Evolutionary conservation across 768 basidiomycete genomes (phyloP), one percentile per base, ranked within the genome.

Genomic region (Arthromyces matolae): DNA sequence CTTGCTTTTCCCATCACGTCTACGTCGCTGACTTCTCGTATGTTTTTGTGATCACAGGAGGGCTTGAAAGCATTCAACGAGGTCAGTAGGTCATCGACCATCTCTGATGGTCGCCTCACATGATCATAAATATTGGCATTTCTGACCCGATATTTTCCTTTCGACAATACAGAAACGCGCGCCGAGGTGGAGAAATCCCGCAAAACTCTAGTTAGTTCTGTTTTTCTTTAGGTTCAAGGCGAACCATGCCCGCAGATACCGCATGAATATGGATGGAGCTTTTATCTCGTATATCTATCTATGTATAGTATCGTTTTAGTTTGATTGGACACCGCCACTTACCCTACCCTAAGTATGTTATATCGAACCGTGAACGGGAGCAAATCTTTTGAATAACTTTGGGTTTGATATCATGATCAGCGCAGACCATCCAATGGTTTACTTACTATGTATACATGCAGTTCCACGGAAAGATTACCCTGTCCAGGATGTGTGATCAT

Each of bases 1-100:
- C 33, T 31, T 6, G 9, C 23, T 33, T 18, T 18, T 22, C 12
- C 19, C 42, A 49, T 49, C 37, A 28, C 19, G 25, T 10, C 13
- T 31, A 27, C 37, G 7, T 34, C 31, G 20, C 45, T 52, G 31
- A 52, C 51, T 47, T 25, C 16, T 44, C 22, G 41, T 14, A 24
- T 22, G 28, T 40, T 42, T 45, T 44, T 27, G 31, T 35, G 31
- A 40, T 49, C 42, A 59, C 52, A 85, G 84, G 86, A 88, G 69
- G 87, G 88, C 3, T 63, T 89, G 29, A 68, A 70, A 53, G 87
- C 87, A 4, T 89, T 89, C 60, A 56, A 68, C 10, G 80, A 83
- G 75, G 84, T 85, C 51, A 55, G 75, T 60, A 33, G 31, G 28
- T 38, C 35, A 47, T 54, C 14, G 12, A 19, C 19, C 23, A 25